Evolutionary conservation across 2,329 filamentous ascomycete genomes (phyloP).

Genomic region (Geosmithia putterillii): DNA sequence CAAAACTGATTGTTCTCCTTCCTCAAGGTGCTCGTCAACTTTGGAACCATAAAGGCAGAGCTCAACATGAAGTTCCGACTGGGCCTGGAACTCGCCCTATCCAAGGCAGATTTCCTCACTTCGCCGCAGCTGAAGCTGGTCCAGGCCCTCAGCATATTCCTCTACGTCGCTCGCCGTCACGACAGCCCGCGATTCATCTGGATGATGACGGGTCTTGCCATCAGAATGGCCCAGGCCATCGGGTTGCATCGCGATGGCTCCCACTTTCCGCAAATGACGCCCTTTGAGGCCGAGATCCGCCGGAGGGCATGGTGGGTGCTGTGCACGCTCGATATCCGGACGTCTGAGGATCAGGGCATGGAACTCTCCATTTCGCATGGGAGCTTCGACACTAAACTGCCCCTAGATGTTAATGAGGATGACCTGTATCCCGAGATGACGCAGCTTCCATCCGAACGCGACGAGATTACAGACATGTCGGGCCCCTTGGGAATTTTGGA

Average conservation of each 20-base stretch:
- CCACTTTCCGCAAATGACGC: slow-evolving; percentile 34
- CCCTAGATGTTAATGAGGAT: slow-evolving; percentile 28
- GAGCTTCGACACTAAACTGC: slow-evolving; percentile 39
- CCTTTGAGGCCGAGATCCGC: slow-evolving; percentile 51
- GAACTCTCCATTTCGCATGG: slow-evolving; percentile 31
- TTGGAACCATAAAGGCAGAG: slow-evolving; percentile 30
- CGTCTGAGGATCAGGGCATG: slow-evolving; percentile 46
- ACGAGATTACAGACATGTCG: slow-evolving; percentile 41
- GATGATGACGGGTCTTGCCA: slow-evolving; percentile 51
- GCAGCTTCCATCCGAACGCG: slow-evolving; percentile 28
- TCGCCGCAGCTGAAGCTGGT: slow-evolving; percentile 46
- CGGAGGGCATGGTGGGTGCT: slow-evolving; percentile 52
- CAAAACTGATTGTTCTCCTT: neutral
- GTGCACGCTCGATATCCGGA: slow-evolving; percentile 44
- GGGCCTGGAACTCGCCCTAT: slow-evolving; percentile 45
- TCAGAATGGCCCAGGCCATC: slow-evolving; percentile 40
- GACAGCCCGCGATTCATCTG: slow-evolving; percentile 44
- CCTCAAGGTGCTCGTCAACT: slow-evolving; percentile 33
- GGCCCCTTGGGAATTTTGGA: slow-evolving; percentile 22
- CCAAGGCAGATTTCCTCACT: slow-evolving; percentile 48
- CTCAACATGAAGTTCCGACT: slow-evolving; percentile 36
- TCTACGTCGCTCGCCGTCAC: slow-evolving; percentile 38
- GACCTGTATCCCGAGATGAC: slow-evolving; percentile 23
- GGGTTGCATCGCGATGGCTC: slow-evolving; percentile 46
- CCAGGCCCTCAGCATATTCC: slow-evolving; percentile 49